Percentiles rank a stretch among this genome's conserved stretches.
Conservation (phyloP, 345 rosid species). For the Acer negundo region DNA sequence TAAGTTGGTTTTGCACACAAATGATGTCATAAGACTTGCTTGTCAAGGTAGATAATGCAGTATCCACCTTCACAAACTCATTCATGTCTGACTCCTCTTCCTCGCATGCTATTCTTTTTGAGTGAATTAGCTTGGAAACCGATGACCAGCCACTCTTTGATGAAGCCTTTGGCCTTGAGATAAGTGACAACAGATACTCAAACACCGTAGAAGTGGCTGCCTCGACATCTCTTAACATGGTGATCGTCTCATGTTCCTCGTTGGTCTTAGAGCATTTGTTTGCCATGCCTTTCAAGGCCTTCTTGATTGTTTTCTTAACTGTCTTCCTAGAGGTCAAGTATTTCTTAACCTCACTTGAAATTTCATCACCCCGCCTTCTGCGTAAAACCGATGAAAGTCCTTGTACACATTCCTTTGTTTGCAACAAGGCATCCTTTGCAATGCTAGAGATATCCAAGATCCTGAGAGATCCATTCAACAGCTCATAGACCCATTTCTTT, state of each 20-base stretch:
- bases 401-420: neutral
- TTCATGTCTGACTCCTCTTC: too few relatives aligned
- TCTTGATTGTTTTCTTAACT: neutral
- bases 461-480: slow-evolving; percentile 23
- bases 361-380: slow-evolving; percentile 18
- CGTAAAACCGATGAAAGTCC: slow-evolving; percentile 36
- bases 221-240: slow-evolving; percentile 37
- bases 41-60: too few relatives aligned
- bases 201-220: slow-evolving; percentile 27
- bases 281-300: slow-evolving; percentile 1
- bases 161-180: slow-evolving; percentile 31
- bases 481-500: too few relatives aligned
- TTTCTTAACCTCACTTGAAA: too few relatives aligned
- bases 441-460: slow-evolving; percentile 31
- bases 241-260: slow-evolving; percentile 14
- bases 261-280: slow-evolving; percentile 15
- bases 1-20: too few relatives aligned
- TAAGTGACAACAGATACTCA: slow-evolving; percentile 40
- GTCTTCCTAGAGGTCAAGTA: too few relatives aligned
- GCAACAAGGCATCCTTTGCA: slow-evolving; percentile 30
- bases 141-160: slow-evolving; percentile 36
- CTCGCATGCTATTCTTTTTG: too few relatives aligned
- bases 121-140: slow-evolving; percentile 41
- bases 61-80: too few relatives aligned
- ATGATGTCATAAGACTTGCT: too few relatives aligned